Evolutionary conservation across 192 early-diverging fungal species (phyloP), one percentile per base, ranked within the genome.

Genomic region (Coemansia javaensis): DNA sequence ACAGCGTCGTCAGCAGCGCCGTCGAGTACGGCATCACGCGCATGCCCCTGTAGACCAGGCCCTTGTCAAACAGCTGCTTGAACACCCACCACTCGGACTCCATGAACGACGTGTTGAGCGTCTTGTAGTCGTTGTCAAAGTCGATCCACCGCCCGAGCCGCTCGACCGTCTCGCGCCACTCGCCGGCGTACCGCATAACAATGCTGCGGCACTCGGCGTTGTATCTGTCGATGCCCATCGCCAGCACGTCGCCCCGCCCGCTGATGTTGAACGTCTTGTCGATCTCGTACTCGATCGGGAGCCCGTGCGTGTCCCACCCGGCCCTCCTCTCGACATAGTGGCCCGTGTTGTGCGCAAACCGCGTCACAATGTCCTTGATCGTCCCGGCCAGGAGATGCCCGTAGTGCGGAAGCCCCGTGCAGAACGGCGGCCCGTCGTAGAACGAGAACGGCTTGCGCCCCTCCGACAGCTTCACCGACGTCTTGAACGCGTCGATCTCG

Each of bases 61-160:
- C 92, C 78, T 95, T 94, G 24, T 91, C 84, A 49, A 84, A 94
- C 27, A 99, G 81, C 71, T 93, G 85, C 83, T 92, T 91, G 76
- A 99, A 97, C 12, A 93, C 91, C 96, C 96, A 99, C 96, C 96
- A 99, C 24, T 92, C 93, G 22, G 88, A 87, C 71, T 99, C 96
- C 96, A 99, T 99, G 64, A 96, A 99, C 40, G 86, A 68, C 40
- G 86, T 79, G 70, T 99, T 87, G 44, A 99, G 71, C 10, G 96
- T 97, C 77, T 99, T 99, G 82, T 99, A 99, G 76, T 95, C 96
- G 70, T 99, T 97, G 76, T 95, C 87, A 62, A 99, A 99, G 67
- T 99, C 96, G 59, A 99, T 99, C 96, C 96, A 99, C 38, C 96
- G 90, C 36, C 92, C 96, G 59, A 96, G 86, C 43, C 96, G 87